These are phyloP conservation scores for Malassezia psittaci DNA, from an alignment of 1,284 basidiomycete species.

Conservation along the genomic window DNA sequence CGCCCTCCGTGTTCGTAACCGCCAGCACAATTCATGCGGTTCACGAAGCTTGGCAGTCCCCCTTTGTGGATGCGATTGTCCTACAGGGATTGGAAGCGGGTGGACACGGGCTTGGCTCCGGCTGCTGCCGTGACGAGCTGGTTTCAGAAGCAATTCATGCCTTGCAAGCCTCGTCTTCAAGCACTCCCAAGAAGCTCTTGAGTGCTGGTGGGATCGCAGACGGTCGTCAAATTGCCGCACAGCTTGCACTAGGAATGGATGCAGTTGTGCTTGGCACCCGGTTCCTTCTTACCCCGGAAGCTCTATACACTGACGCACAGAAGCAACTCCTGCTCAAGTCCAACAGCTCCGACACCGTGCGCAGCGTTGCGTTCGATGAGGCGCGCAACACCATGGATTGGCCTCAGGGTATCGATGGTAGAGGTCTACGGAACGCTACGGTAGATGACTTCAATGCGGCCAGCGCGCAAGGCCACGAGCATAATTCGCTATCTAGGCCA, in stretches of 20 bases:
- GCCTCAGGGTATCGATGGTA: conserved; percentile 39
- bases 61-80: conserved; percentile 32
- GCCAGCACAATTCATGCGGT: conserved; percentile 20
- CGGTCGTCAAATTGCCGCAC: conserved; percentile 26
- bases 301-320: conserved; percentile 30
- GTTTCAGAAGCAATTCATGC: conserved; percentile 17
- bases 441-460: conserved; percentile 34
- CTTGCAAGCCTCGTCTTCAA: conserved; percentile 4
- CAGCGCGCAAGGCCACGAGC: background rate
- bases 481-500: conserved; percentile 12
- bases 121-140: conserved; percentile 30
- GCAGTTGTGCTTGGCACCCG: conserved; percentile 41
- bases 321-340: conserved; percentile 31
- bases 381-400: conserved; percentile 39
- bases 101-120: conserved; percentile 35
- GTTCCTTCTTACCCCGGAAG: conserved; percentile 39
- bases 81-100: conserved; percentile 36
- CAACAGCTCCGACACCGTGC: conserved; percentile 21
- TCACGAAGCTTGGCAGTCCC: conserved; percentile 24
- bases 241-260: conserved; percentile 34
- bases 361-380: conserved; percentile 41
- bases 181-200: conserved; percentile 18
- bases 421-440: conserved; percentile 33
- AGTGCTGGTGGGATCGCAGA: conserved; percentile 37
- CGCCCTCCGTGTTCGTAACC: conserved; percentile 25